Base-by-base conservation (phyloP, 768 basidiomycete genomes). In the Fomitopsis serialis region DNA sequence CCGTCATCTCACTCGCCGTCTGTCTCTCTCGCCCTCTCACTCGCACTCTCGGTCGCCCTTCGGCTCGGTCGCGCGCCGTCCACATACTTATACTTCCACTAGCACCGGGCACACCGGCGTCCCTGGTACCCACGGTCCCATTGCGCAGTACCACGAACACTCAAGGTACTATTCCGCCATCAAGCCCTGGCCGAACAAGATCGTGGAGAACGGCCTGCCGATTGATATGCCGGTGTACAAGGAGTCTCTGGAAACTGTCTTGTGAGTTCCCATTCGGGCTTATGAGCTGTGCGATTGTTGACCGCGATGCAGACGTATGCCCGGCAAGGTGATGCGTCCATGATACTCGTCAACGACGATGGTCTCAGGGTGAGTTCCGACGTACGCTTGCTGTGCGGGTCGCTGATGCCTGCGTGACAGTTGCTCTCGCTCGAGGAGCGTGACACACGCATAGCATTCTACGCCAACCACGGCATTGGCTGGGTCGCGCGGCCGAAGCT, bases 331-430 rank as follows among this genome's bases (percentile, higher is more conserved):
- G 83, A 82, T 2, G 75, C 76, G 0, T 78, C 77, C 48, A 73
- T 73, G 17, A 81, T 84, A 57, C 72, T 84, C 55, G 69, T 84
- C 47, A 83, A 81, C 54, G 83, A 85, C 52, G 83, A 85, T 58
- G 83, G 83, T 56, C 65, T 84, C 57, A 79, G 81, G 45, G 66
- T 79, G 25, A 23, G 51, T n/a, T 47, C 24, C 27, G 13, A 12
- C 11, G 46, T 48, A 13, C 43, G 5, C 8, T 12, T 23, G 8
- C 45, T 29, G 45, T 6, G 10, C 23, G 8, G 11, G 8, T 21
- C 19, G 19, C 37, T 17, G 4, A 34, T 48, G 17, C 35, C 34
- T 3, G 15, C 34, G 19, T 25, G n/a, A 23, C 57, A 68, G 59
- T 55, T 66, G 15, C 65, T 82, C 40, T 68, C 73, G 19, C 68